Percentiles rank a stretch among this genome's conserved stretches.
These are phyloP conservation scores for Calocera cornea DNA, from an alignment of 768 basidiomycete genomes.

Conservation along the genomic window DNA sequence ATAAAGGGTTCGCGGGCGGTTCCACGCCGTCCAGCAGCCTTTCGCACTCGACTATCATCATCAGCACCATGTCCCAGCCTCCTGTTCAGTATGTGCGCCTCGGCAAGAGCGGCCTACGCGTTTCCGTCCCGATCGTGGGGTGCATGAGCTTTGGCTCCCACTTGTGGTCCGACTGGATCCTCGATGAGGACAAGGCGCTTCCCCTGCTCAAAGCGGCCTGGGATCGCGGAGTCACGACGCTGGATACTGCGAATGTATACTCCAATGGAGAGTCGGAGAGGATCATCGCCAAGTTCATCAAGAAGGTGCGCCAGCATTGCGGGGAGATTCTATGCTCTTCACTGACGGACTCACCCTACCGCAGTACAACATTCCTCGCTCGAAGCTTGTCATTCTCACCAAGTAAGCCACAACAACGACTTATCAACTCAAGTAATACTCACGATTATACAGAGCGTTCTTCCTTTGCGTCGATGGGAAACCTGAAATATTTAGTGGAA, in stretches of 20 bases:
- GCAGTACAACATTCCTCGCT: background rate
- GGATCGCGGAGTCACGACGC: constrained; percentile 22
- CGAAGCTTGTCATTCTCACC: background rate
- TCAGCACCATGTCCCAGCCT: background rate
- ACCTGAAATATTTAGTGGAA: background rate
- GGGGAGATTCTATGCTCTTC: constrained; percentile 13
- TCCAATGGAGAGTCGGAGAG: constrained; percentile 15
- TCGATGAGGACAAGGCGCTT: constrained; percentile 20
- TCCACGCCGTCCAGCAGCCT: too few species aligned
- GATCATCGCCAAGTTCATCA: constrained; percentile 15
- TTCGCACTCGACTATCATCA: too few species aligned
- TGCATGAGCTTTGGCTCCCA: constrained; percentile 16
- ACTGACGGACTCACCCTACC: background rate
- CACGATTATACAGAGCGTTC: background rate
- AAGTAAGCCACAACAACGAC: background rate
- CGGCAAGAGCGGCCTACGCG: constrained; percentile 18
- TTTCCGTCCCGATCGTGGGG: constrained; percentile 20
- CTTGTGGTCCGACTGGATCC: constrained; percentile 19
- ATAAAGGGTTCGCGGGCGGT: too few species aligned
- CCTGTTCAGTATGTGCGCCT: constrained; percentile 18
- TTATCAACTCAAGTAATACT: background rate
- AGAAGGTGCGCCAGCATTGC: constrained; percentile 9
- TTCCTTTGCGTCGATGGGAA: background rate
- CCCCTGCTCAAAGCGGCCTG: constrained; percentile 21
- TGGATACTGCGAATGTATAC: constrained; percentile 23